Base-by-base conservation (phyloP, 805 yeast species). In the Lachancea sp. region DNA sequence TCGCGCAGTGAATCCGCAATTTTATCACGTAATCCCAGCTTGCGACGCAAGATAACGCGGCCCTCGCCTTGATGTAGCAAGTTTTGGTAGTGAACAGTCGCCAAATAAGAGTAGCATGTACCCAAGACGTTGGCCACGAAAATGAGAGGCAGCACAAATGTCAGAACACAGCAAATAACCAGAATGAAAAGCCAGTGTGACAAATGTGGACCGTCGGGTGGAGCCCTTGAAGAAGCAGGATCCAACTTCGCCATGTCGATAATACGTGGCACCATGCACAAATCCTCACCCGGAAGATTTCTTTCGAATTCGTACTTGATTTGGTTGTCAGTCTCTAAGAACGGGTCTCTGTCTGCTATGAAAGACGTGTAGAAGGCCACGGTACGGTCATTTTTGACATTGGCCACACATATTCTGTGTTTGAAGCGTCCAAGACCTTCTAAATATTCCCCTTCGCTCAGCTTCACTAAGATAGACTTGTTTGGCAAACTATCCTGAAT, bases 341-440 rank as follows among this genome's bases (percentile, higher is more conserved):
- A 89, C 1, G 96, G 95, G 45, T 85, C 79, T 48, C 73, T 75
- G 26, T 80, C 73, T 3, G 91, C 73, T 47, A 91, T 82, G 62
- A 72, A 89, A 0, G 95, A 73, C 0, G 97, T 87, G 66, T 79
- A 85, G 62, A 88, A 91, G 13, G 91, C 82, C 7, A 90, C 98
- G 0, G 95, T 78, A 48, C 96, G 72, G 63, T 90, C 98, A 58
- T 85, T 81, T 45, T 80, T 73, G 19, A 82, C 74, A 64, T 91
- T 90, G 9, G 96, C 89, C 46, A 88, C 68, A 2, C 79, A 60
- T 2, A 77, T 67, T 44, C 83, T 73, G 45, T 74, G 71, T 48
- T 78, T 66, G 60, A 90, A 90, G 47, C 54, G 57, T 10, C 57
- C 46, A 41, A 90, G 68, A 0, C 85, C 95, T 42, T 73, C 62